Conservation (phyloP, 2,329 filamentous ascomycete species). For the Tricladium varicosporioides region DNA sequence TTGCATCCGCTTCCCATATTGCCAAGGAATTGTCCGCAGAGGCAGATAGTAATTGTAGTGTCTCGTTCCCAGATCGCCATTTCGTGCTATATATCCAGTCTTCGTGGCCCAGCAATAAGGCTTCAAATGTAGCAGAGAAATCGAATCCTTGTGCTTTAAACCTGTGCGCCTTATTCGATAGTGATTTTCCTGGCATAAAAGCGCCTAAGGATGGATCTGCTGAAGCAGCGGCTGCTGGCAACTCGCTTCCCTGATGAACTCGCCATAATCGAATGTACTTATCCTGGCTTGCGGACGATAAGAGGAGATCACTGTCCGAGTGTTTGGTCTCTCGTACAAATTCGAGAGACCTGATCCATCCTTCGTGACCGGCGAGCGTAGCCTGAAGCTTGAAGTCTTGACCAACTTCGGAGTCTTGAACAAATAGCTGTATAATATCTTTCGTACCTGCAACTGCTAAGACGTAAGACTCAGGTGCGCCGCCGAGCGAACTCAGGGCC, state of each 20-base stretch:
- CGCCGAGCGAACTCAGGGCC: constrained; percentile 62
- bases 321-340: constrained; percentile 64
- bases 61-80: constrained; percentile 37
- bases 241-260: constrained; percentile 66
- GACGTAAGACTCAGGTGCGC: constrained; percentile 51
- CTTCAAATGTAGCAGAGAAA: constrained; percentile 88
- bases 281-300: constrained; percentile 94
- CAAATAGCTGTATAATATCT: constrained; percentile 77
- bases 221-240: constrained; percentile 54
- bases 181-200: constrained; percentile 64
- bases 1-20: constrained; percentile 83
- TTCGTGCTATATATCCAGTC: constrained; percentile 93
- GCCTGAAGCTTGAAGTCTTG: constrained; percentile 67
- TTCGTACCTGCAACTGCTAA: constrained; percentile 86
- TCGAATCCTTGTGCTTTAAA: constrained; percentile 59
- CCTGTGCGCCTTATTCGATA: constrained; percentile 86
- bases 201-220: constrained; percentile 57
- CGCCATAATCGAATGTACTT: constrained; percentile 96
- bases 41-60: constrained; percentile 75
- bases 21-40: constrained; percentile 94
- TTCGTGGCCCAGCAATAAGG: constrained; percentile 88
- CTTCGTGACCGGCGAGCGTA: constrained; percentile 84
- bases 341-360: constrained; percentile 85
- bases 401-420: constrained; percentile 45
- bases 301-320: constrained; percentile 64